Percentiles rank a stretch among this genome's conserved stretches.
phyloP scores from a whole-genome alignment of 2,329 filamentous ascomycete genomes.

The Orbilia quercus region DNA sequence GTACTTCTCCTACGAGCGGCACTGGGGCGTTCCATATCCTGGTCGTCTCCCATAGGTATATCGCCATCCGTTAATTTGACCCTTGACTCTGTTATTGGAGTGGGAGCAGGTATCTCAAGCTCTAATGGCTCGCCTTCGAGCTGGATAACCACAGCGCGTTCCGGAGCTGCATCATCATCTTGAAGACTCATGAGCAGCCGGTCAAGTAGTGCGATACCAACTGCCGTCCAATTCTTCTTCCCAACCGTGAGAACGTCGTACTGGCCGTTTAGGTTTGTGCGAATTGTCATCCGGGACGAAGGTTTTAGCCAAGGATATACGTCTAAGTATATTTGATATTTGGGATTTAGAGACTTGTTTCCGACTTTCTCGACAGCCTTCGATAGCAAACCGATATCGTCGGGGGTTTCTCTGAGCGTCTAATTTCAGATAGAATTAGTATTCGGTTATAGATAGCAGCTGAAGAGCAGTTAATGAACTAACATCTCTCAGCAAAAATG shows the following conservation, averaged over 20 bases:
- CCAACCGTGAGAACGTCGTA: constrained; percentile 42
- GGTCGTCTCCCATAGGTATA: constrained; percentile 59
- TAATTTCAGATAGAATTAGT: constrained; percentile 6
- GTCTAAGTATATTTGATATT: constrained; percentile 48
- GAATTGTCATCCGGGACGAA: constrained; percentile 31
- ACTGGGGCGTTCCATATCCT: constrained; percentile 45
- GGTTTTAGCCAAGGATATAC: constrained; percentile 51
- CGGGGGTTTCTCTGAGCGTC: constrained; percentile 41
- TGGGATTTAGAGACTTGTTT: constrained; percentile 50
- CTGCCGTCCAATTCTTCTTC: constrained; percentile 51
- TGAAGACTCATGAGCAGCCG: constrained; percentile 28
- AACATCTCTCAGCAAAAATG: constrained; percentile 58
- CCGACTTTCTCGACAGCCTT: constrained; percentile 46
- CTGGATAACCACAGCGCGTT: constrained; percentile 49
- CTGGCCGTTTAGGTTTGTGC: constrained; percentile 20
- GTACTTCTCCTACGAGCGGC: constrained; percentile 57
- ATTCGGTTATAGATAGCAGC: background rate
- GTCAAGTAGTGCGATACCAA: constrained; percentile 46
- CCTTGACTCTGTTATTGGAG: constrained; percentile 35
- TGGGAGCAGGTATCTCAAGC: constrained; percentile 44
- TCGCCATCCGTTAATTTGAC: constrained; percentile 56
- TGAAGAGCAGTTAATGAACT: background rate
- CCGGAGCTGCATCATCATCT: constrained; percentile 33
- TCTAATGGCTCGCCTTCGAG: constrained; percentile 50
- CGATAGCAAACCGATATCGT: constrained; percentile 43